These are phyloP conservation scores for Coemansia sp. DNA, from an alignment of 192 early-diverging fungal species.

Conservation along the genomic window DNA sequence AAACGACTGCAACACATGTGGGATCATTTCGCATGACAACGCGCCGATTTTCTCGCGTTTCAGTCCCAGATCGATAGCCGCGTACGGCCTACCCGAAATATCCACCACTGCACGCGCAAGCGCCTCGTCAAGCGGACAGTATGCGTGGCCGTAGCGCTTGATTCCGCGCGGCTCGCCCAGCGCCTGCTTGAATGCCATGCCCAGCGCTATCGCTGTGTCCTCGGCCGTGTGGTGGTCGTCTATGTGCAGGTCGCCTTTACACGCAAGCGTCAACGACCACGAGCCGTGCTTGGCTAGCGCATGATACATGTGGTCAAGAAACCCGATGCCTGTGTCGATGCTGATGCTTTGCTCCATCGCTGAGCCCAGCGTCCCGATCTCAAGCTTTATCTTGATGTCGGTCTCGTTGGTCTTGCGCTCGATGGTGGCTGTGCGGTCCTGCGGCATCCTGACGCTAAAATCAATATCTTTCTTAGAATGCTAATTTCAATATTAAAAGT, in stretches of 20 bases:
- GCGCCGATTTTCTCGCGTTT: conserved; percentile 91
- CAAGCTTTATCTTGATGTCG: conserved; percentile 74
- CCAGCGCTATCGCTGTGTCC: conserved; percentile 92
- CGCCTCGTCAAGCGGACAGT: conserved; percentile 97
- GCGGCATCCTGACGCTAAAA: conserved; percentile 14
- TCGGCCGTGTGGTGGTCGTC: conserved; percentile 99
- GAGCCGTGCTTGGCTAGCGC: conserved; percentile 96
- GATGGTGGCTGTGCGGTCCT: conserved; percentile 59
- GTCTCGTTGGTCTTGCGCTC: conserved; percentile 94
- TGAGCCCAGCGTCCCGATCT: conserved; percentile 61
- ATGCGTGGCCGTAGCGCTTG: conserved; percentile 91
- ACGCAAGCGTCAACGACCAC: conserved; percentile 85
- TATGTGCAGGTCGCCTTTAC: conserved; percentile 93
- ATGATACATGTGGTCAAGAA: conserved; percentile 99
- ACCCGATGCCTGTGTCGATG: conserved; percentile 92
- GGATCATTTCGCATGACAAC: conserved; percentile 97
- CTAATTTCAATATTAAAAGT: background rate
- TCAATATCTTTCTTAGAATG: background rate
- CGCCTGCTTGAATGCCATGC: conserved; percentile 91
- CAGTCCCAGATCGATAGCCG: conserved; percentile 80
- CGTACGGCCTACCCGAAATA: conserved; percentile 92
- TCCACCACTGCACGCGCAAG: conserved; percentile 94
- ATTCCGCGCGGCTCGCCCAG: conserved; percentile 88
- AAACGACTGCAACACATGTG: conserved; percentile 94
- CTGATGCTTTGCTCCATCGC: conserved; percentile 71